A percentile compares a stretch with the other conserved stretches of the same genome.
These are phyloP conservation scores for Sclerotinia glacialis DNA, from an alignment of 2,329 filamentous ascomycete species.

Conservation along the genomic window DNA sequence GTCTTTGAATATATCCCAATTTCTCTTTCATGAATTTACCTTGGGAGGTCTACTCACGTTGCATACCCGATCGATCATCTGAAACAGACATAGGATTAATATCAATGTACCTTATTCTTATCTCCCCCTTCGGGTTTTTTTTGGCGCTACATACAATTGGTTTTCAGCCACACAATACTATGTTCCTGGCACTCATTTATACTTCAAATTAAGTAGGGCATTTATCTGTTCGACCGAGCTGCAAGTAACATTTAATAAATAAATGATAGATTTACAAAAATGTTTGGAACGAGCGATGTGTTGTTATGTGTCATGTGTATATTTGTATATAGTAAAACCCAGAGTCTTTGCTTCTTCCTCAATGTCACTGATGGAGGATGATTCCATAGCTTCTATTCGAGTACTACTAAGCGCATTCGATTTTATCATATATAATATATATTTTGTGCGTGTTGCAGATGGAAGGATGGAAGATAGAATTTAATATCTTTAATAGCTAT, in stretches of 20 bases:
- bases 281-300: background rate
- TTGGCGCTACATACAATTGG: background rate
- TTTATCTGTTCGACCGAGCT: background rate
- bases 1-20: constrained; percentile 9
- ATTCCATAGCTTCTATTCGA: too few relatives aligned
- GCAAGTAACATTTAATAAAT: background rate
- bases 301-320: background rate
- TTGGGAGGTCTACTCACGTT: too few relatives aligned
- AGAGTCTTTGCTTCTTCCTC: background rate
- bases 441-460: too few relatives aligned
- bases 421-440: too few relatives aligned
- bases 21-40: background rate
- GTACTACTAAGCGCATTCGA: too few relatives aligned
- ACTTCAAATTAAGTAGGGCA: background rate
- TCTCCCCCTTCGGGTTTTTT: background rate
- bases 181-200: background rate
- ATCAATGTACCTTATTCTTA: background rate
- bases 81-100: background rate
- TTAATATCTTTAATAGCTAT: too few relatives aligned
- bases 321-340: background rate
- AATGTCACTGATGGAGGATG: too few relatives aligned
- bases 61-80: background rate
- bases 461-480: too few relatives aligned
- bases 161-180: background rate
- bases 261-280: background rate